Base-by-base conservation (phyloP, 139 green algal species). In the Zygnema circumcarinatum region DNA sequence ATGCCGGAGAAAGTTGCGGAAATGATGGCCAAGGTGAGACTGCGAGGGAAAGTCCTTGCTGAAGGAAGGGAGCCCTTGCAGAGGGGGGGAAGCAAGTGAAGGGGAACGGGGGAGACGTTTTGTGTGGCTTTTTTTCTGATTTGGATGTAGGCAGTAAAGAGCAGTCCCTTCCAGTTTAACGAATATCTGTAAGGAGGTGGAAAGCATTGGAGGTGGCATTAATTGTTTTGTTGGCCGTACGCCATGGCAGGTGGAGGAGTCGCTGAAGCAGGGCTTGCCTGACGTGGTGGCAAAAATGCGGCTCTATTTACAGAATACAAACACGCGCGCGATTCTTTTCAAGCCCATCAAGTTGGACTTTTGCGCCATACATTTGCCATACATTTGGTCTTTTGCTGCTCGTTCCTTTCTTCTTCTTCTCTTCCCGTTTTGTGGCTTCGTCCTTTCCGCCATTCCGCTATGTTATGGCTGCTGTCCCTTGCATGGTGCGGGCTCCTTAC, bases 291-390 rank as follows among this genome's bases (percentile, higher is more conserved):
- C 52, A 32, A 94, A 94, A 68, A 95, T 98, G 94, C 89, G 89
- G 47, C 86, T 96, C 7, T 99, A 98, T 91, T 90, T 99, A 41
- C 86, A 92, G 52, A 95, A 95, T 76, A 86, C 93, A 21, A 82
- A 86, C 81, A 98, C 96, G 11, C 93, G 94, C 39, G 90, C 88
- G 54, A 95, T 97, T 62, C 92, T 98, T 80, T 95, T 98, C 83
- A 93, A 93, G 67, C 97, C 97, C 53, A 96, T 99, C 87, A 90
- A 90, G 85, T 88, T 41, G 22, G 2, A 16, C 2, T 20, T 29
- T 35, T 2, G 32, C n/a, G 29, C 35, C 0, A 35, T 47, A n/a
- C n/a, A n/a, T n/a, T n/a, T n/a, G 7, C 41, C 38, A 76, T 20
- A 7, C 2, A 7, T 79, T 35, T 16, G 1, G 22, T 3, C 36